Evolutionary conservation across 805 yeast species (phyloP), one percentile per base, ranked within the genome.

Genomic region (Maudiozyma pseudohumilis): DNA sequence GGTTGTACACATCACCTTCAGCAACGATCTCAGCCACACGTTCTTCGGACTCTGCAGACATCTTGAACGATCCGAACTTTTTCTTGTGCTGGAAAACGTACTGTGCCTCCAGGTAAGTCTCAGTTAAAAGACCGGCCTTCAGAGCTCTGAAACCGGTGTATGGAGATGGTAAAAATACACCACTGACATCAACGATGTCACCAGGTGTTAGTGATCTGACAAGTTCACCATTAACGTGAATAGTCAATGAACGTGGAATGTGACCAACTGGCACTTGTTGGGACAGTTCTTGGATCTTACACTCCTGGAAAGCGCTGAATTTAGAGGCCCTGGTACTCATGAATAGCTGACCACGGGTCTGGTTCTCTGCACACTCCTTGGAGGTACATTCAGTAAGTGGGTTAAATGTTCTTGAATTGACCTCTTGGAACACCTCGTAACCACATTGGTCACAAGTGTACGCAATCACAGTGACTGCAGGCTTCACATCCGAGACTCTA

Each of bases 401-500:
- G 21, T 82, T 77, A 63, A 84, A 94, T 31, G 83, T 77, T 55
- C 78, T 77, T 15, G 88, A 65, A 46, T 75, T 79, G 47, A 92
- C 95, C 59, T 94, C 97, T 65, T 92, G 97, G 70, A 94, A 92
- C 37, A 86, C 77, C 63, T 92, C 99, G 61, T 74, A 81, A 34
- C 98, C 99, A 69, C 99, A 92, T 51, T 82, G 82, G 58, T 92
- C 98, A 65, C 99, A 92, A 6, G 97, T 85, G 58, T 89, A 94
- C 1, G 98, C 97, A 50, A 81, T 86, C 38, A 92, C 96, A 42
- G 74, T 67, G 6, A 92, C 84, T 5, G 85, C 69, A 4, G 99
- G 99, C 60, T 88, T 89, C 31, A 92, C 98, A 59, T 92, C 99
- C 2, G 95, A 80, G 5, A 88, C 95, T 47, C 98, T 71, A 7